Evolutionary conservation across 305 asterid species (phyloP), one percentile per base, ranked within the genome.

Genomic region (Fraxinus latifolia): DNA sequence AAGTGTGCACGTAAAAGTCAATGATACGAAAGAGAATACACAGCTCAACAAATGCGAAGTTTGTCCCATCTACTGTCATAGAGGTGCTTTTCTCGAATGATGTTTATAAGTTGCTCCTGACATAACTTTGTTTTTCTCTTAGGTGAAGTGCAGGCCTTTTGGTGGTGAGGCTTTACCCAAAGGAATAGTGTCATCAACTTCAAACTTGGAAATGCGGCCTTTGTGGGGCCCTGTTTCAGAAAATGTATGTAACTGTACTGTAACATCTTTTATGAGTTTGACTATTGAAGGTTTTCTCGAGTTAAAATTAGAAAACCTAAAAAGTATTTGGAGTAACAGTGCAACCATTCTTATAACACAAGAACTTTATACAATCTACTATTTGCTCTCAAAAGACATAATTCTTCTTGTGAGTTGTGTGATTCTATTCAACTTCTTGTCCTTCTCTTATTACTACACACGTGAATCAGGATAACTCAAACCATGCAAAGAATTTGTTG

Each of bases 81-180:
- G 44, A 55, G 25, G 29, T 58, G 25, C n/a, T 47, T 76, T 62
- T 76, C 39, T 73, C 8, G 19, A n/a, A 3, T 33, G 44, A 4
- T 39, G 73, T 72, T 67, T 34, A 7, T 14, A 3, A 47, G 17
- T 29, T 53, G 29, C 65, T 77, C 77, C 84, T 70, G 76, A 82
- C 68, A 27, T 25, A 73, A 11, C 65, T 44, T 78, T 77, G 6
- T 72, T 75, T 76, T 84, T 67, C 79, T 82, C 73, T 70, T 84
- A 95, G 98, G 90, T 75, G 12, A 87, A 82, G 42, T 93, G 98
- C 87, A 86, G 87, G 85, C 91, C 91, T 12, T 25, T 60, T 71
- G 97, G 98, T 19, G 88, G 85, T 81, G 97, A 93, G 86, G 84
- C 92, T 87, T 88, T 96, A 86, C 99, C 99, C 0, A 81, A 93